Conservation (phyloP, 73 alveolate species). For the Paramecium primaurelia region DNA sequence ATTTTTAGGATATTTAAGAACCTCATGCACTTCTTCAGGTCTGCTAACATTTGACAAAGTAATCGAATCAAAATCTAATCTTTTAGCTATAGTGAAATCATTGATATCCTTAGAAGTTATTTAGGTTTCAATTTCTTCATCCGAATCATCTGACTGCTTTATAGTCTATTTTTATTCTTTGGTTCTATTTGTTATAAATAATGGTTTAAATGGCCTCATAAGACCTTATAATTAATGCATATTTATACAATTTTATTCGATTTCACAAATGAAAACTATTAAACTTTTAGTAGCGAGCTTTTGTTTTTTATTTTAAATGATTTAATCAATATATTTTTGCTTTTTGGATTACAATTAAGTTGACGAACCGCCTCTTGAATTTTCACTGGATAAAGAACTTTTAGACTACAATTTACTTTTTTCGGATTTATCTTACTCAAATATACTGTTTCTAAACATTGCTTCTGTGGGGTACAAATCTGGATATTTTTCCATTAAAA, state of each 20-base stretch:
- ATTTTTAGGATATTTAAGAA: background rate
- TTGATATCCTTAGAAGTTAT: constrained; percentile 49
- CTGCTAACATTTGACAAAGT: constrained; percentile 46
- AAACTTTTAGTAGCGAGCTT: background rate
- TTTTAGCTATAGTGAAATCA: constrained; percentile 42
- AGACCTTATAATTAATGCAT: background rate
- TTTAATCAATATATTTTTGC: background rate
- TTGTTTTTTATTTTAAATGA: background rate
- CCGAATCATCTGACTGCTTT: constrained; percentile 26
- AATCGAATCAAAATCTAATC: constrained; percentile 32
- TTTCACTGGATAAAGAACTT: constrained; percentile 10
- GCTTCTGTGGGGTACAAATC: background rate
- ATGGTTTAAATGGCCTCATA: constrained; percentile 5
- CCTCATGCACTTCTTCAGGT: constrained; percentile 50
- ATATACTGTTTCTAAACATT: background rate
- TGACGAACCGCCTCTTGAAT: background rate
- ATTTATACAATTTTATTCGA: background rate
- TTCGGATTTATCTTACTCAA: background rate
- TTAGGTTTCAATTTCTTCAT: constrained; percentile 48
- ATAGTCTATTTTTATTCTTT: background rate
- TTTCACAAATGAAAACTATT: background rate
- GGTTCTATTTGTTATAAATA: background rate
- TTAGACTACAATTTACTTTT: constrained; percentile 11
- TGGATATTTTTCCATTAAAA: constrained; percentile 26
- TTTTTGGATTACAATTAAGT: background rate